Conservation (phyloP, 768 basidiomycete genomes). For the Leccinum longicurvipes region DNA sequence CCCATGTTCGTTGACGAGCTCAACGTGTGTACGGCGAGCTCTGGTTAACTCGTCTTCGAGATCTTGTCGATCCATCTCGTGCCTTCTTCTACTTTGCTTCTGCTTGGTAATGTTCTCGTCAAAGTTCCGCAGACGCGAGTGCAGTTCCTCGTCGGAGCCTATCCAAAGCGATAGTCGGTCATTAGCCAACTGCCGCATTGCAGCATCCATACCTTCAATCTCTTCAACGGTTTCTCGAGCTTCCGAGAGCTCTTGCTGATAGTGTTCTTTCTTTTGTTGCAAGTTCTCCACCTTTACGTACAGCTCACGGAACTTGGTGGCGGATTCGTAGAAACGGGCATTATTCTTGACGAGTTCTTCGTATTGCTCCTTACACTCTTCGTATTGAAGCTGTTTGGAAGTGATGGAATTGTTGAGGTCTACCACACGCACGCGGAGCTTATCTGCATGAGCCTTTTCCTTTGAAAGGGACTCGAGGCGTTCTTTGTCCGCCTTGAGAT, state of each 20-base stretch:
- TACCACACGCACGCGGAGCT: conserved; percentile 63
- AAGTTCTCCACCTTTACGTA: conserved; percentile 68
- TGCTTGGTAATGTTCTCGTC: conserved; percentile 53
- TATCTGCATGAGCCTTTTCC: conserved; percentile 86
- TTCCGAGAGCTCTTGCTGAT: conserved; percentile 59
- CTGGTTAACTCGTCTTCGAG: conserved; percentile 56
- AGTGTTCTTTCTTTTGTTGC: conserved; percentile 56
- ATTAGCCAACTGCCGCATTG: too few species aligned
- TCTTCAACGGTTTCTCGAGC: conserved; percentile 64
- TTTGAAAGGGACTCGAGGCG: conserved; percentile 69
- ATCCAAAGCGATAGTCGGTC: neutral
- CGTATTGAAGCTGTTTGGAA: conserved; percentile 69
- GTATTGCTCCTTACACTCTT: conserved; percentile 63
- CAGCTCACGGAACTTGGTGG: conserved; percentile 82
- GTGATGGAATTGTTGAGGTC: conserved; percentile 62
- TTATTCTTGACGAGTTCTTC: conserved; percentile 68
- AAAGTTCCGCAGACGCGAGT: conserved; percentile 53
- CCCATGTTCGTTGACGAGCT: conserved; percentile 61
- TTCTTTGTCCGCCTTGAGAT: conserved; percentile 92
- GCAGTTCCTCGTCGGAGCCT: conserved; percentile 77
- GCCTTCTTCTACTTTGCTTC: conserved; percentile 44
- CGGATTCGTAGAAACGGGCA: conserved; percentile 74
- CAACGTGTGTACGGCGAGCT: conserved; percentile 50
- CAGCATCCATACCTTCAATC: conserved; percentile 46
- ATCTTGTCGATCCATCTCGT: conserved; percentile 54